These are phyloP conservation scores for Spiraea crenata DNA, from an alignment of 331 rosid genomes.

Conservation along the genomic window DNA sequence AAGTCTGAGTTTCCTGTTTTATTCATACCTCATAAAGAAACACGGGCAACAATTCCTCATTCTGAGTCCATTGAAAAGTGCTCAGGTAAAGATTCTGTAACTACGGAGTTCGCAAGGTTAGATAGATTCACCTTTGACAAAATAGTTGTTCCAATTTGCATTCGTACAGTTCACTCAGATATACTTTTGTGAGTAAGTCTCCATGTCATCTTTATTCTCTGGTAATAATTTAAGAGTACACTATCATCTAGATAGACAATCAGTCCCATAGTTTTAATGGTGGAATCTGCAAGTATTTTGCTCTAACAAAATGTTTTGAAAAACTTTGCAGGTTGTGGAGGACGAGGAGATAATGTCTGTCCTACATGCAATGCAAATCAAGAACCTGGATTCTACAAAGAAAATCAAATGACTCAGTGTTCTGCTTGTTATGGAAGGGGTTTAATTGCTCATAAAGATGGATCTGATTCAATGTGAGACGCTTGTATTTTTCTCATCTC, in stretches of 20 bases:
- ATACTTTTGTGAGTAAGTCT: background rate
- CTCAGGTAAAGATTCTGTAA: constrained; percentile 52
- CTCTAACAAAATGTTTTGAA: constrained; percentile 23
- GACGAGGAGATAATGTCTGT: constrained; percentile 68
- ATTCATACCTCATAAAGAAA: constrained; percentile 58
- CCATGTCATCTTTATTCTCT: background rate
- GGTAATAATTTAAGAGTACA: background rate
- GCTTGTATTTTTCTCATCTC: constrained; percentile 19
- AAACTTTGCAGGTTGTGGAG: constrained; percentile 64
- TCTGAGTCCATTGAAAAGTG: constrained; percentile 80
- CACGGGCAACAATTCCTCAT: constrained; percentile 69
- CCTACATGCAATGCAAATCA: constrained; percentile 64
- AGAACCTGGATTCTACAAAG: constrained; percentile 80
- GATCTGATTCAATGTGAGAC: constrained; percentile 85
- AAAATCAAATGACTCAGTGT: constrained; percentile 74
- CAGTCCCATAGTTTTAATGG: background rate
- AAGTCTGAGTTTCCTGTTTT: constrained; percentile 86
- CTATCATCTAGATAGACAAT: background rate
- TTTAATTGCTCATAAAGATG: constrained; percentile 92
- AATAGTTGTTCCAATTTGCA: background rate
- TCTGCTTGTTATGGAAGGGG: constrained; percentile 89
- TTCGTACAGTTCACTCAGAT: background rate
- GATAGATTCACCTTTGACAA: background rate
- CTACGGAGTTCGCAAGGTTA: background rate
- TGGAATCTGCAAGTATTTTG: background rate